Evolutionary conservation across 371 early-diverging fungal species (phyloP), one percentile per base, ranked within the genome.

Genomic region (Mucor saturninus): DNA sequence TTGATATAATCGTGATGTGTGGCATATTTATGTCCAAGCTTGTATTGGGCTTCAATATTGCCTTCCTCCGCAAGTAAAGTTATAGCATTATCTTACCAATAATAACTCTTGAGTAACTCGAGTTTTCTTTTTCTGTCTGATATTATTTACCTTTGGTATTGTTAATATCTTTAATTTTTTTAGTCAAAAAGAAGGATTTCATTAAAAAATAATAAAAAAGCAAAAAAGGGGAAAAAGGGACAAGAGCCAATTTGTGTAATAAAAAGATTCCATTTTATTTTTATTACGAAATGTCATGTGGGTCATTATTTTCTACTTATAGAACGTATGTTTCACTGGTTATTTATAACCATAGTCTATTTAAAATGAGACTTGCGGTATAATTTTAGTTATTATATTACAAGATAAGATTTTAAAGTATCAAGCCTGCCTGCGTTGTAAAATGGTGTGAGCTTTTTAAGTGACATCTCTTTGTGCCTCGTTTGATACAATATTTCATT

Each of bases 1-100:
- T 9, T 40, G 15, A 7, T 45, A 2, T n/a, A n/a, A 4, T 39
- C 30, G 15, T 52, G n/a, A 11, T 60, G 9, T 5, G 28, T 0
- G 30, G 4, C 21, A 11, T 26, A 39, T 11, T 38, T 59, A 21
- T 28, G 2, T 1, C 42, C 53, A 2, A 56, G 29, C 1, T 40
- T 40, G 11, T 56, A 56, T 42, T 56, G 45, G 4, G 56, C 56
- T 15, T 56, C 43, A 8, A 13, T 31, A 9, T 56, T 43, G 15
- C 56, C 56, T 14, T 42, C 28, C 15, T 45, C 46, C 10, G 40
- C 40, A 40, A 40, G 40, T 40, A 40, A 7, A 40, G 11, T 40
- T 40, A 40, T 11, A 40, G 5, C 14, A 40, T 40, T 40, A 9
- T 11, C 40, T 40, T 40, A 40, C 8, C 8, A 14, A 40, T 9